These are phyloP conservation scores for Exidia glandulosa DNA, from an alignment of 768 basidiomycete species.

Conservation along the genomic window DNA sequence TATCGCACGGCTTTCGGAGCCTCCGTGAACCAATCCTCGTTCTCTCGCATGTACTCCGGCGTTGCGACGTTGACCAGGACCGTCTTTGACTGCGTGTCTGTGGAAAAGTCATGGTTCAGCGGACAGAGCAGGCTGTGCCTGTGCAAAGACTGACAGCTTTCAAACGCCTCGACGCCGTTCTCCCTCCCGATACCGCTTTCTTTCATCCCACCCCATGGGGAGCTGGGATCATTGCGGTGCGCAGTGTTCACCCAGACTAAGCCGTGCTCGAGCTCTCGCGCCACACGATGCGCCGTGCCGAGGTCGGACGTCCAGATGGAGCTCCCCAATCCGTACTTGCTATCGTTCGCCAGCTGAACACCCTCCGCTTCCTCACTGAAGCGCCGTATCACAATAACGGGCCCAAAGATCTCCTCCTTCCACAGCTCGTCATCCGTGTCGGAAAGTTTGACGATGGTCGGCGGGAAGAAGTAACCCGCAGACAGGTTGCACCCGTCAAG, in stretches of 20 bases:
- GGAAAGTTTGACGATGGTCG: conserved; percentile 60
- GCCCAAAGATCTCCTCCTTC: conserved; percentile 80
- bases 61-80: conserved; percentile 64
- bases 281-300: conserved; percentile 64
- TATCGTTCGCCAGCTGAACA: conserved; percentile 57
- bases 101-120: background rate
- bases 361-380: conserved; percentile 57
- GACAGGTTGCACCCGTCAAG: conserved; percentile 67
- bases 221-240: conserved; percentile 82
- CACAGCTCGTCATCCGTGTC: conserved; percentile 51
- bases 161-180: conserved; percentile 73
- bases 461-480: conserved; percentile 65
- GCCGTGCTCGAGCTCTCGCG: conserved; percentile 50
- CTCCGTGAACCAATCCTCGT: conserved; percentile 50
- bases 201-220: conserved; percentile 57
- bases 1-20: background rate
- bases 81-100: conserved; percentile 82
- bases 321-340: conserved; percentile 71
- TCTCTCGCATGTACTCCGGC: conserved; percentile 40
- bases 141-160: conserved; percentile 47
- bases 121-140: background rate
- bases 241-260: conserved; percentile 85
- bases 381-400: conserved; percentile 60
- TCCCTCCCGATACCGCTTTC: conserved; percentile 81
- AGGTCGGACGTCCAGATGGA: conserved; percentile 72